These are phyloP conservation scores for Talaromyces atroroseus DNA, from an alignment of 2,329 filamentous ascomycete species.

Conservation along the genomic window DNA sequence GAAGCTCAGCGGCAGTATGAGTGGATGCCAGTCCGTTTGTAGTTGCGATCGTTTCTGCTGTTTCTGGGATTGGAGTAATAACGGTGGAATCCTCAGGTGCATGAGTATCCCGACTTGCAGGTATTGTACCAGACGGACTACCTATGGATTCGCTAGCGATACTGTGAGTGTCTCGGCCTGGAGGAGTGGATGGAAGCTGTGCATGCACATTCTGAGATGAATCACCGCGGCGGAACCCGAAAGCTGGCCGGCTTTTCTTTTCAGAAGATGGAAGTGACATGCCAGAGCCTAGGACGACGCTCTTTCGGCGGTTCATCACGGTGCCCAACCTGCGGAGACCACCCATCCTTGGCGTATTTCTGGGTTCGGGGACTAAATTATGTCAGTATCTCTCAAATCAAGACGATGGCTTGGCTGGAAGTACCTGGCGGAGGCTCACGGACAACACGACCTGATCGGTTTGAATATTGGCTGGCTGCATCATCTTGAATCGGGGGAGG, in stretches of 20 bases:
- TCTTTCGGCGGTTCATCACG: constrained; percentile 45
- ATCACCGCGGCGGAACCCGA: constrained; percentile 39
- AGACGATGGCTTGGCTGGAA: background rate
- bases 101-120: constrained; percentile 15
- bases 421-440: constrained; percentile 30
- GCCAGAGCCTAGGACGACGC: constrained; percentile 32
- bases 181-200: constrained; percentile 26
- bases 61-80: constrained; percentile 18
- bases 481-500: constrained; percentile 46
- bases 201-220: constrained; percentile 34
- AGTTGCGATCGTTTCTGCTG: constrained; percentile 16
- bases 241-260: constrained; percentile 40
- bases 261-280: constrained; percentile 27
- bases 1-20: background rate
- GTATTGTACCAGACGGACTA: constrained; percentile 5
- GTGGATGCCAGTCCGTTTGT: constrained; percentile 25
- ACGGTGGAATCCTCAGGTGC: constrained; percentile 20
- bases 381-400: constrained; percentile 5
- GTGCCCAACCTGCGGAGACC: constrained; percentile 44
- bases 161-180: constrained; percentile 26
- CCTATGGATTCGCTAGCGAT: constrained; percentile 15
- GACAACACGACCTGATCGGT: constrained; percentile 36
- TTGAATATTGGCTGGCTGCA: constrained; percentile 51
- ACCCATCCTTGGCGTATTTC: constrained; percentile 36
- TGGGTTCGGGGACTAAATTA: constrained; percentile 30